Evolutionary conservation across 2,329 filamentous ascomycete genomes (phyloP).

Genomic region (Trichoderma brevicompactum): DNA sequence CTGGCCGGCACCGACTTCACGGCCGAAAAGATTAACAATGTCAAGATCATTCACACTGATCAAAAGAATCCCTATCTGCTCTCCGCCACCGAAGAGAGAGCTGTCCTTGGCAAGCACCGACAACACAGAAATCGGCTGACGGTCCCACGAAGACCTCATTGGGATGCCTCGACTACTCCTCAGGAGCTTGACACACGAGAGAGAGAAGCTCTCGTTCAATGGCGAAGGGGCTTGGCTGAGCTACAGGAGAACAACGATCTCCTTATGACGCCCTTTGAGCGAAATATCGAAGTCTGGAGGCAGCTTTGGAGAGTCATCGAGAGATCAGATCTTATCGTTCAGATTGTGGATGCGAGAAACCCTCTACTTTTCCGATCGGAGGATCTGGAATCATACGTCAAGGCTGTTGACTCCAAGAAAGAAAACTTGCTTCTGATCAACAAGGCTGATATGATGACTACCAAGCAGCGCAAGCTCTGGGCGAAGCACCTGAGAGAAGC

Average conservation of each 20-base stretch:
- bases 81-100: conserved; percentile 80
- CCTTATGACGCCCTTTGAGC: conserved; percentile 96
- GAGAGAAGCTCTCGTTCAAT: conserved; percentile 79
- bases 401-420: conserved; percentile 86
- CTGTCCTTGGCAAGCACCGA: conserved; percentile 78
- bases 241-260: conserved; percentile 92
- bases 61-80: conserved; percentile 95
- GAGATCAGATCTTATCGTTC: conserved; percentile 90
- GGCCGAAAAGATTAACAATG: conserved; percentile 97
- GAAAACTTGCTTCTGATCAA: conserved; percentile 93
- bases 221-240: conserved; percentile 89
- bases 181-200: conserved; percentile 80
- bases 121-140: conserved; percentile 79
- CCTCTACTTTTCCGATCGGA: conserved; percentile 92
- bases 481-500: conserved; percentile 81
- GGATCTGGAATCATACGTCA: conserved; percentile 91
- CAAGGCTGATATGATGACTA: conserved; percentile 99
- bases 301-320: conserved; percentile 98
- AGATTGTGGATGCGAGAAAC: conserved; percentile 97
- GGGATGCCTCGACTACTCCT: conserved; percentile 84
- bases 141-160: conserved; percentile 85
- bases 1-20: conserved; percentile 98
- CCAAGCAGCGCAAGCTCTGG: conserved; percentile 80
- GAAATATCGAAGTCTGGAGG: conserved; percentile 96
- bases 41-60: conserved; percentile 97